A percentile compares a stretch with the other conserved stretches of the same genome.
Conservation (phyloP, 139 green algal species). For the Edaphochlamys debaryana region DNA sequence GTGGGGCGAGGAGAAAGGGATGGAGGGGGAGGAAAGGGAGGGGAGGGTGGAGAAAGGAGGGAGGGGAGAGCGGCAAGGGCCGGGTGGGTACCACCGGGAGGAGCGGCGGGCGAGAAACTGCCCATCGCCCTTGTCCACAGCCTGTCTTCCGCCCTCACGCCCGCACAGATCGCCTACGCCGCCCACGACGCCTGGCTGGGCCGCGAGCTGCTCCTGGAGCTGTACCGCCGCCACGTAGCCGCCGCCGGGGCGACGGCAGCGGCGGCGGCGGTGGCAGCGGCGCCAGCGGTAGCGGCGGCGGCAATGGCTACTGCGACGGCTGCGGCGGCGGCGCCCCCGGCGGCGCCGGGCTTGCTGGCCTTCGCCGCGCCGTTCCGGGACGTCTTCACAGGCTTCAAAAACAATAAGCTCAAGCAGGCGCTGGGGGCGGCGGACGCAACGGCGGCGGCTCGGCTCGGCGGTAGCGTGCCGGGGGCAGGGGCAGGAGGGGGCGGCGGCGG, state of each 20-base stretch:
- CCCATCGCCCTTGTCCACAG: too few species aligned
- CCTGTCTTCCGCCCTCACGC: too few species aligned
- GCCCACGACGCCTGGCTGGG: constrained; percentile 46
- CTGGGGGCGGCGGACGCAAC: neutral
- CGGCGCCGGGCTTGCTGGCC: neutral
- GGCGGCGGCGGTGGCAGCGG: neutral
- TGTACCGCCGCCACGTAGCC: neutral
- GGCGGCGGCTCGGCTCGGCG: neutral
- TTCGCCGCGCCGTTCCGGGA: constrained; percentile 7
- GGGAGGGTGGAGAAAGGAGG: neutral
- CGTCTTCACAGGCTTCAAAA: constrained; percentile 3
- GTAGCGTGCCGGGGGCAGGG: neutral
- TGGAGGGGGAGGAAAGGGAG: neutral
- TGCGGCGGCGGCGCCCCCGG: too few species aligned
- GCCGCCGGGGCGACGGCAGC: neutral
- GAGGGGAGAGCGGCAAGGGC: too few species aligned
- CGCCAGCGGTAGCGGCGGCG: neutral
- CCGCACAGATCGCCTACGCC: constrained; percentile 35
- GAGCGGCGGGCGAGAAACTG: too few species aligned
- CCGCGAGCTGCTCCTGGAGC: constrained; percentile 26
- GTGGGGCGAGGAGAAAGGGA: neutral
- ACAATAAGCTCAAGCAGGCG: neutral
- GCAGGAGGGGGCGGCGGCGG: neutral
- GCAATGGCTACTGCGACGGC: too few species aligned
- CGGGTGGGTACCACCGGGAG: too few species aligned